Evolutionary conservation across 2,329 filamentous ascomycete genomes (phyloP).

Genomic region (Zymoseptoria pseudotritici): DNA sequence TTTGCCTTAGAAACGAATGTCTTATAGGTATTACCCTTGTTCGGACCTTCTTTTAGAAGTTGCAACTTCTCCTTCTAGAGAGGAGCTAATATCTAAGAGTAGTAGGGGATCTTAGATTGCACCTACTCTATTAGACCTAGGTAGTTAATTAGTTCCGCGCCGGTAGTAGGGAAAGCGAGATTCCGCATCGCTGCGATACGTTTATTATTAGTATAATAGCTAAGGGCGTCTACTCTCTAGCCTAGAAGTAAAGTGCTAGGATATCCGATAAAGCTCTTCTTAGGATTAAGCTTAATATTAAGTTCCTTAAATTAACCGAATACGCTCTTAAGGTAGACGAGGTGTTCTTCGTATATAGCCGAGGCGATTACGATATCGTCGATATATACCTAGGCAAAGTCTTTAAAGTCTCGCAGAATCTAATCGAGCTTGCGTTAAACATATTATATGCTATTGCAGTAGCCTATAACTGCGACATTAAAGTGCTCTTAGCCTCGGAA

Average conservation of each 20-base stretch:
- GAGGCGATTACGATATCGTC: background rate
- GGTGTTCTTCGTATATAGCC: background rate
- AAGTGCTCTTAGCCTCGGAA: background rate
- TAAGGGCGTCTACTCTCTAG: background rate
- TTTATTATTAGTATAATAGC: background rate
- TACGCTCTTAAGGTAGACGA: background rate
- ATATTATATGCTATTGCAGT: background rate
- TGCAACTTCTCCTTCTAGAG: background rate
- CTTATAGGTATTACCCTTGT: background rate
- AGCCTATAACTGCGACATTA: slow-evolving; percentile 1
- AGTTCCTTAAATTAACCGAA: background rate
- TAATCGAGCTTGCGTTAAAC: background rate
- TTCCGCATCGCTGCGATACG: background rate
- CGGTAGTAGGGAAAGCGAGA: background rate
- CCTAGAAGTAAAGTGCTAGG: background rate
- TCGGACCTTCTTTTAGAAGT: background rate
- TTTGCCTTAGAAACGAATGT: background rate
- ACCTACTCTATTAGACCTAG: background rate
- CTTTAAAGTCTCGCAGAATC: background rate
- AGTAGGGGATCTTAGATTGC: background rate
- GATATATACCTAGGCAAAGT: background rate
- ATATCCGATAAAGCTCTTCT: background rate
- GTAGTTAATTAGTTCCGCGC: background rate
- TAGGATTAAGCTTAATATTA: background rate
- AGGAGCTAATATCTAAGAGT: background rate